A percentile compares a stretch with the other conserved stretches of the same genome.
Evolutionary conservation across 495 filamentous ascomycete genomes (phyloP).

Genomic region (Podospora conica): DNA sequence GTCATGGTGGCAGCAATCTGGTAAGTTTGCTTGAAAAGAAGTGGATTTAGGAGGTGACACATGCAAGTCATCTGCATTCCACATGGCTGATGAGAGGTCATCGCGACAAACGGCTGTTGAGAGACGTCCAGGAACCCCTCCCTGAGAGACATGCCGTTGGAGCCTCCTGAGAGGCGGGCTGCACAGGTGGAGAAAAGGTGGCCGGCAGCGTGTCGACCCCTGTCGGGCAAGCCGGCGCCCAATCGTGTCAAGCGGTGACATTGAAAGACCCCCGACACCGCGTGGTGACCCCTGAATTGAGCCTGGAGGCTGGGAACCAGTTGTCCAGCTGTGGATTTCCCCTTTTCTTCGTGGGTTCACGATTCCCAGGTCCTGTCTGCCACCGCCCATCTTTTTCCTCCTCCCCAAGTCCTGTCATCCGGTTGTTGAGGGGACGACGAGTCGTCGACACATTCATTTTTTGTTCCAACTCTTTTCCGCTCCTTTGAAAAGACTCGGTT

Average conservation of each 20-base stretch:
- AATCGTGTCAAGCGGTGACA: slow-evolving; percentile 21
- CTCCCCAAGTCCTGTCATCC: neutral
- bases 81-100: slow-evolving; percentile 5
- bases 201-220: slow-evolving; percentile 6
- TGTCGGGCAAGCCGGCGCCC: slow-evolving; percentile 18
- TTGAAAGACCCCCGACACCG: slow-evolving; percentile 11
- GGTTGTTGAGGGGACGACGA: neutral
- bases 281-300: slow-evolving; percentile 24
- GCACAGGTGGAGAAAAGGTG: neutral
- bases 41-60: neutral
- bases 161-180: slow-evolving; percentile 3
- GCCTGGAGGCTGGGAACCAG: slow-evolving; percentile 17
- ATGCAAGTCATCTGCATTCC: slow-evolving; percentile 7
- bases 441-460: slow-evolving; percentile 17
- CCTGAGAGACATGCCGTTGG: slow-evolving; percentile 1
- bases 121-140: neutral
- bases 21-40: neutral
- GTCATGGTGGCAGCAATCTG: neutral
- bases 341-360: slow-evolving; percentile 3
- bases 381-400: neutral
- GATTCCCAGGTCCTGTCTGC: too few relatives aligned
- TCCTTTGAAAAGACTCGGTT: slow-evolving; percentile 11
- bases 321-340: neutral
- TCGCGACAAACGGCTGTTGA: neutral
- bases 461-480: slow-evolving; percentile 4